Conservation (phyloP, 257 asterid species). For the Hygrophila difformis region DNA sequence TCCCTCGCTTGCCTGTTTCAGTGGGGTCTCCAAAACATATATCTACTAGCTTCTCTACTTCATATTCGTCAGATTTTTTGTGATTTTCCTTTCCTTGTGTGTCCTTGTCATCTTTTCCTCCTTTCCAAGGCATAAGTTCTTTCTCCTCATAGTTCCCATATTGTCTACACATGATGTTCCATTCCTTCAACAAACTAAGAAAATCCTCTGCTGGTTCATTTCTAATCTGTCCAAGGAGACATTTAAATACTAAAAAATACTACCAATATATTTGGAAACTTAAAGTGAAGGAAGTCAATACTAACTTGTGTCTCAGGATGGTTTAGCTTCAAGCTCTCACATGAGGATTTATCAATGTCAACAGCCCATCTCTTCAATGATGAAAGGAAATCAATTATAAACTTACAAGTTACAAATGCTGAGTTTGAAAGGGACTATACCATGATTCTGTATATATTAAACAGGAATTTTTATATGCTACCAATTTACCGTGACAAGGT, state of each 20-base stretch:
- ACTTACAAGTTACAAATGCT: slow-evolving; percentile 6
- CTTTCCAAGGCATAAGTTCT: slow-evolving; percentile 18
- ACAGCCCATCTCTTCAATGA: slow-evolving; percentile 41
- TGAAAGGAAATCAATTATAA: slow-evolving; percentile 18
- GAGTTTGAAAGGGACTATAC: slow-evolving; percentile 10
- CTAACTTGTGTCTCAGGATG: slow-evolving; percentile 36
- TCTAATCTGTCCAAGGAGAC: slow-evolving; percentile 31
- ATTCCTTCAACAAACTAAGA: slow-evolving; percentile 38
- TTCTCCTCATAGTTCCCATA: slow-evolving; percentile 19
- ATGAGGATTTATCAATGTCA: slow-evolving; percentile 35
- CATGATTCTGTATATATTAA: too few species aligned
- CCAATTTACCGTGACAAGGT: slow-evolving; percentile 33
- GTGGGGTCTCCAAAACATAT: slow-evolving; percentile 35
- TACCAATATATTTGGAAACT: slow-evolving; percentile 11
- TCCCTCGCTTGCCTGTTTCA: slow-evolving; percentile 28
- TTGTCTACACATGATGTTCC: slow-evolving; percentile 29
- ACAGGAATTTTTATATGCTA: slow-evolving; percentile 3
- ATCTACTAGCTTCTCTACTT: slow-evolving; percentile 36
- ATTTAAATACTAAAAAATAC: slow-evolving; percentile 14
- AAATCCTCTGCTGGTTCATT: slow-evolving; percentile 40
- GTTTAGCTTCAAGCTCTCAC: slow-evolving; percentile 37
- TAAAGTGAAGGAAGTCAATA: slow-evolving; percentile 7
- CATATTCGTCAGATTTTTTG: slow-evolving; percentile 26
- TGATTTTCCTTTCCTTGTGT: slow-evolving; percentile 15
- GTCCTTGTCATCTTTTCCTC: slow-evolving; percentile 16